Percentiles rank a stretch among this genome's conserved stretches.
These are phyloP conservation scores for Eragrostis nindensis DNA, from an alignment of 176 grass and related monocot species.

Conservation along the genomic window DNA sequence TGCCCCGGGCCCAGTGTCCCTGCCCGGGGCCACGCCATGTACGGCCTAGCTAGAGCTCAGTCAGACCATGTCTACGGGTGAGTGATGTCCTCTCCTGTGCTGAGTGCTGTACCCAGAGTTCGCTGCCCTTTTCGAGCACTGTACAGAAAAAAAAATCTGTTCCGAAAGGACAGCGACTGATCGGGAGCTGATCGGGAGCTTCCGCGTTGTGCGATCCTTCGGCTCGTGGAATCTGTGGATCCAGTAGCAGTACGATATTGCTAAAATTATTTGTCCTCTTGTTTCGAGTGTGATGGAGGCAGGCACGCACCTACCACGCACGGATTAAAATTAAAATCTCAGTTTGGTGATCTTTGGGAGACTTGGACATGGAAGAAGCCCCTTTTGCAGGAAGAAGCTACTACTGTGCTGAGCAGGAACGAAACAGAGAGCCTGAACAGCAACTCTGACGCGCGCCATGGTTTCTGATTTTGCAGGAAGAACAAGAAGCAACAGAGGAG, in stretches of 20 bases:
- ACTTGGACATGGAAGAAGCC: neutral
- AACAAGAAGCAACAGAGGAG: too few species aligned
- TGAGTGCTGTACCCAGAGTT: neutral
- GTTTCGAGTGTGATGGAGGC: neutral
- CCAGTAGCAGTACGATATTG: neutral
- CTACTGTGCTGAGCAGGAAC: neutral
- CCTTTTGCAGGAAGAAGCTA: neutral
- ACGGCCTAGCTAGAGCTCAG: neutral
- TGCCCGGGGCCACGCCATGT: neutral
- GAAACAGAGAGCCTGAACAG: neutral
- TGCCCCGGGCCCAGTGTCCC: neutral
- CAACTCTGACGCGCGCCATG: neutral
- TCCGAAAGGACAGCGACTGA: conserved; percentile 1
- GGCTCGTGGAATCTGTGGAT: conserved; percentile 14
- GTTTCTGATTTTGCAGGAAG: neutral
- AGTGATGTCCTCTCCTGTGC: neutral
- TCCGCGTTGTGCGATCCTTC: neutral
- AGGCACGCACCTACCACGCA: conserved; percentile 7
- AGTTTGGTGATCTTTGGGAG: conserved; percentile 17
- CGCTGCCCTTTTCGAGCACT: too few species aligned
- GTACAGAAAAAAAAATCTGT: neutral
- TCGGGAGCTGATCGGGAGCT: too few species aligned
- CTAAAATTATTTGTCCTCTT: neutral
- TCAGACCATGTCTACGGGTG: too few species aligned
- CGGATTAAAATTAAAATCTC: neutral